Percentiles rank a stretch among this genome's conserved stretches.
phyloP scores from a whole-genome alignment of 352 stramenopile species.

The Globisporangium nodosum region DNA sequence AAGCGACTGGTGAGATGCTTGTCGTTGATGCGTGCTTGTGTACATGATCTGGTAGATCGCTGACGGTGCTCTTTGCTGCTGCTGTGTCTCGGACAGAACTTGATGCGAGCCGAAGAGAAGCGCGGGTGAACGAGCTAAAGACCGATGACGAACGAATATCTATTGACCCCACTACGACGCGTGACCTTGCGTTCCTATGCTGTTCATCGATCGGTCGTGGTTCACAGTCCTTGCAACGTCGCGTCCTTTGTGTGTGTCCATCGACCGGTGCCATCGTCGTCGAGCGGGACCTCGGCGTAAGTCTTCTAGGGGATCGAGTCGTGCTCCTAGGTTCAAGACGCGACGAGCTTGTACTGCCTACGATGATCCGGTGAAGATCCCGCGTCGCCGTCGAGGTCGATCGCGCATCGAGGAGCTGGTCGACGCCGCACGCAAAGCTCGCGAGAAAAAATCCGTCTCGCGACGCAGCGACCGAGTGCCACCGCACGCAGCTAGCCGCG shows the following conservation, averaged over 20 bases:
- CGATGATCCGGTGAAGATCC: not conserved
- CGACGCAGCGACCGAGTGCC: too few species aligned
- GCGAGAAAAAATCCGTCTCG: not conserved
- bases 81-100: not conserved
- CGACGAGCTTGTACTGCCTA: too few species aligned
- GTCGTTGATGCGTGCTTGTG: not conserved
- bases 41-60: not conserved
- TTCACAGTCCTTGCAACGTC: not conserved
- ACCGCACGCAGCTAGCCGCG: too few species aligned
- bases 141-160: not conserved
- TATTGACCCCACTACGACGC: not conserved
- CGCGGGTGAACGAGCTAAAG: not conserved
- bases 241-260: not conserved
- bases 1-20: slow-evolving; percentile 7
- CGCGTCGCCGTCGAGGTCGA: not conserved
- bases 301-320: not conserved
- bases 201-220: not conserved
- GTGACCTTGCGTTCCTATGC: not conserved
- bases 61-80: not conserved
- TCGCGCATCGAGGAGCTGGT: not conserved
- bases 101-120: not conserved
- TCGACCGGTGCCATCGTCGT: too few species aligned
- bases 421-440: not conserved
- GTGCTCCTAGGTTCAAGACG: not conserved
- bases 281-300: not conserved